phyloP scores from a whole-genome alignment of 2,329 filamentous ascomycete species.

The Curvularia hawaiiensis region DNA sequence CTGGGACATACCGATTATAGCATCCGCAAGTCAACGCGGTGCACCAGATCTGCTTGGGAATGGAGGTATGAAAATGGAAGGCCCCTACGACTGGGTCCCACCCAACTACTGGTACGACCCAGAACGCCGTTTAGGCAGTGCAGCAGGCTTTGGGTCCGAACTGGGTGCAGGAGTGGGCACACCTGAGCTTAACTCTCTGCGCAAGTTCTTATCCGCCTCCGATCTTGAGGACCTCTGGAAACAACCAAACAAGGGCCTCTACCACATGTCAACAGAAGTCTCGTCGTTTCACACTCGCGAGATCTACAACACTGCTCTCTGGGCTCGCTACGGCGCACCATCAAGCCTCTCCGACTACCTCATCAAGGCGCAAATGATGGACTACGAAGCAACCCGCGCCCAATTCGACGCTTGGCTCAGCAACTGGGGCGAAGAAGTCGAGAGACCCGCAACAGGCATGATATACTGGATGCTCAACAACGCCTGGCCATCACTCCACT shows the following conservation, averaged over 20 bases:
- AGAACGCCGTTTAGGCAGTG: slow-evolving; percentile 58
- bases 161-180: slow-evolving; percentile 67
- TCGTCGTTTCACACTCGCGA: slow-evolving; percentile 62
- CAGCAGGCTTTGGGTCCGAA: slow-evolving; percentile 69
- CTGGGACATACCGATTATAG: slow-evolving; percentile 63
- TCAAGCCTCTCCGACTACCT: slow-evolving; percentile 62
- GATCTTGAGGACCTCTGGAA: slow-evolving; percentile 65
- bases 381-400: slow-evolving; percentile 67
- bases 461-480: slow-evolving; percentile 73
- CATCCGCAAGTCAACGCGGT: slow-evolving; percentile 62
- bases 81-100: slow-evolving; percentile 70
- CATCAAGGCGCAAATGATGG: slow-evolving; percentile 64
- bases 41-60: slow-evolving; percentile 59
- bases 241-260: slow-evolving; percentile 57
- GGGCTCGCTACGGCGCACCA: slow-evolving; percentile 58
- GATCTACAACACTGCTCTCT: slow-evolving; percentile 64
- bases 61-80: slow-evolving; percentile 69
- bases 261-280: slow-evolving; percentile 64
- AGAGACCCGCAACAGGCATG: slow-evolving; percentile 62
- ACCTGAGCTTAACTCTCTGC: slow-evolving; percentile 60
- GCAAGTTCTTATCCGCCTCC: slow-evolving; percentile 56
- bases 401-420: slow-evolving; percentile 63
- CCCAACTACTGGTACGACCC: slow-evolving; percentile 68
- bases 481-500: slow-evolving; percentile 69
- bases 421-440: slow-evolving; percentile 54